These are phyloP conservation scores for Triticum turgidum DNA, from an alignment of 176 grass and related monocot genomes.

Conservation along the genomic window DNA sequence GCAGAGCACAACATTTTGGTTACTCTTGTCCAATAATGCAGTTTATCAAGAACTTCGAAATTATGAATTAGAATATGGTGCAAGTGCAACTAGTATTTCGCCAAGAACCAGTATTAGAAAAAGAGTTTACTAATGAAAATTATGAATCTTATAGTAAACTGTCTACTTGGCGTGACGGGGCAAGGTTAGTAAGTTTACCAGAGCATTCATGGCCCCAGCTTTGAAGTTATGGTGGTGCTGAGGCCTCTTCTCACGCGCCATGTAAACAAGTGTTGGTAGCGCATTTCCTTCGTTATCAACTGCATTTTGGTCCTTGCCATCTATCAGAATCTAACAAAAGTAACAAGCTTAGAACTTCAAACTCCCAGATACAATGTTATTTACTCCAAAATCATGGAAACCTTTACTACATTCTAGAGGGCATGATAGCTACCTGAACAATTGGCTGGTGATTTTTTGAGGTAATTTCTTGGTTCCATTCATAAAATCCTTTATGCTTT, in stretches of 20 bases:
- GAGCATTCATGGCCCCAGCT: constrained; percentile 80
- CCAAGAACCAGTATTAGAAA: too few species aligned
- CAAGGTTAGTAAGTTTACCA: constrained; percentile 41
- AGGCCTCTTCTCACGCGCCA: constrained; percentile 84
- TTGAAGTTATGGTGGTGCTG: constrained; percentile 80
- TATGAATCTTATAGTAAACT: background rate
- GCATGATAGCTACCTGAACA: constrained; percentile 49
- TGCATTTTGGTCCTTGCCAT: constrained; percentile 44
- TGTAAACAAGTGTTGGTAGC: constrained; percentile 81
- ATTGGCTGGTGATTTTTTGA: constrained; percentile 63
- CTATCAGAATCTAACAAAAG: constrained; percentile 56
- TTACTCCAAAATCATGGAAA: background rate
- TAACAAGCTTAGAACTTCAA: background rate
- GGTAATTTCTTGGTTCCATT: constrained; percentile 47
- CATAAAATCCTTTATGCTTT: constrained; percentile 62
- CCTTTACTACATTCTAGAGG: background rate
- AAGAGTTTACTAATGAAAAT: background rate
- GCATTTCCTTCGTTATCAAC: constrained; percentile 35
- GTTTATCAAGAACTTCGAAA: too few species aligned
- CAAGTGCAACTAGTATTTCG: too few species aligned
- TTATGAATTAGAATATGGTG: too few species aligned
- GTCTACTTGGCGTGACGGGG: background rate
- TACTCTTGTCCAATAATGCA: too few species aligned
- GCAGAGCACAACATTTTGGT: too few species aligned
- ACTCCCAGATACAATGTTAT: background rate